Percentiles rank a stretch among this genome's conserved stretches.
Evolutionary conservation across 768 basidiomycete genomes (phyloP).

Genomic region (Auriscalpium microsporum): DNA sequence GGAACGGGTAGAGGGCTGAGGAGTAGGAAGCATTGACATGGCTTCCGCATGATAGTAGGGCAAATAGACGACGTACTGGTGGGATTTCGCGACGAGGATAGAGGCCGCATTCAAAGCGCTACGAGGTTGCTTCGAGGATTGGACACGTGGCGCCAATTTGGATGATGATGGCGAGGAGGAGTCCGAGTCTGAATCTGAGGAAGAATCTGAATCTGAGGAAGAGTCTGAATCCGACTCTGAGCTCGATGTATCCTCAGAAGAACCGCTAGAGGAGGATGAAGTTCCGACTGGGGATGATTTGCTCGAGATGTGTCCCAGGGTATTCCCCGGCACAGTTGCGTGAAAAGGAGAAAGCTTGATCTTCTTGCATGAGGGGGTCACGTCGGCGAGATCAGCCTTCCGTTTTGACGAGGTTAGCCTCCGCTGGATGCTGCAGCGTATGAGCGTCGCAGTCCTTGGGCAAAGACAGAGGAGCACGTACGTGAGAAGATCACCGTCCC

Average conservation of each 20-base stretch:
- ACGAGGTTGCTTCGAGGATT: too few relatives aligned
- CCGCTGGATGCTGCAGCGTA: not conserved
- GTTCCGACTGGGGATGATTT: not conserved
- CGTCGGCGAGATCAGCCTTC: not conserved
- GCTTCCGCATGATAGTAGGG: not conserved
- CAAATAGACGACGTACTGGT: not conserved
- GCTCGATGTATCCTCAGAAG: slow-evolving; percentile 22
- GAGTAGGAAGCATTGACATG: not conserved
- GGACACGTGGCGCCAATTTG: not conserved
- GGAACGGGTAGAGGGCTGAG: slow-evolving; percentile 30
- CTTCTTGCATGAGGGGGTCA: slow-evolving; percentile 1
- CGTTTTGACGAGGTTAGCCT: slow-evolving; percentile 1
- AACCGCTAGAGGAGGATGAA: slow-evolving; percentile 11
- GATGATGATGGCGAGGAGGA: slow-evolving; percentile 20
- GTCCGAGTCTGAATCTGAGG: slow-evolving; percentile 11
- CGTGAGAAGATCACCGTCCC: slow-evolving; percentile 13
- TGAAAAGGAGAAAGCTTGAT: not conserved
- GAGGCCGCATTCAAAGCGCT: not conserved
- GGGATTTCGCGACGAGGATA: not conserved
- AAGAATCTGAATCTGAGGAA: slow-evolving; percentile 2
- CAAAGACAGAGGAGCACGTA: not conserved
- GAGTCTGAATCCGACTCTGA: slow-evolving; percentile 3
- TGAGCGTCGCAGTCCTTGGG: not conserved
- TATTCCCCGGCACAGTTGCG: not conserved
- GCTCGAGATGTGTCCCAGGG: not conserved